These are phyloP conservation scores for Gymnopilus dilepis DNA, from an alignment of 768 basidiomycete species.

Conservation along the genomic window DNA sequence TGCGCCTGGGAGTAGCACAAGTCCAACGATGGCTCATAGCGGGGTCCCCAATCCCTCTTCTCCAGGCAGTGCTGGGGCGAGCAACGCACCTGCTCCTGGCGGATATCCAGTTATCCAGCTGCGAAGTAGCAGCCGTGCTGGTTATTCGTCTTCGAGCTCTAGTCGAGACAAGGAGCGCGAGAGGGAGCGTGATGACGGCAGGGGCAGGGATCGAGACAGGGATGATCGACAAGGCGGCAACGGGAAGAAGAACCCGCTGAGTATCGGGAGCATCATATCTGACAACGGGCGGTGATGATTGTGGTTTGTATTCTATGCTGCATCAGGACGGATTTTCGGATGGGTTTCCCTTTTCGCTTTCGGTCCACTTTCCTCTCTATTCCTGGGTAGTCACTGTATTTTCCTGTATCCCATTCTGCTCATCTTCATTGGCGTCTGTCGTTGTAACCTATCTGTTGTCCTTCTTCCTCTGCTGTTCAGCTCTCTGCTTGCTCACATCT, in stretches of 20 bases:
- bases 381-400: background rate
- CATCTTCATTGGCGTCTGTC: background rate
- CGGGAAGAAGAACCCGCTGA: constrained; percentile 68
- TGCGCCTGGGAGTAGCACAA: constrained; percentile 8
- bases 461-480: background rate
- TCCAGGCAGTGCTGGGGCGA: background rate
- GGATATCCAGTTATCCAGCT: constrained; percentile 40
- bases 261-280: constrained; percentile 75
- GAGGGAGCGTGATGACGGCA: constrained; percentile 24
- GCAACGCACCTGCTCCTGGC: background rate
- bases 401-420: background rate
- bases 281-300: constrained; percentile 41
- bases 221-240: constrained; percentile 28
- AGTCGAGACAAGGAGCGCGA: constrained; percentile 22
- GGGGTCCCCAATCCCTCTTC: constrained; percentile 11
- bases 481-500: background rate
- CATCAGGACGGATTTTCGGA: background rate
- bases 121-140: constrained; percentile 37
- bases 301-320: background rate
- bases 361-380: background rate
- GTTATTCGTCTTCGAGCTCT: constrained; percentile 23
- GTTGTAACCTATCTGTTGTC: background rate
- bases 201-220: constrained; percentile 28
- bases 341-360: background rate
- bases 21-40: constrained; percentile 7